Base-by-base conservation (phyloP, 2,329 filamentous ascomycete species). In the Xylaria multiplex region DNA sequence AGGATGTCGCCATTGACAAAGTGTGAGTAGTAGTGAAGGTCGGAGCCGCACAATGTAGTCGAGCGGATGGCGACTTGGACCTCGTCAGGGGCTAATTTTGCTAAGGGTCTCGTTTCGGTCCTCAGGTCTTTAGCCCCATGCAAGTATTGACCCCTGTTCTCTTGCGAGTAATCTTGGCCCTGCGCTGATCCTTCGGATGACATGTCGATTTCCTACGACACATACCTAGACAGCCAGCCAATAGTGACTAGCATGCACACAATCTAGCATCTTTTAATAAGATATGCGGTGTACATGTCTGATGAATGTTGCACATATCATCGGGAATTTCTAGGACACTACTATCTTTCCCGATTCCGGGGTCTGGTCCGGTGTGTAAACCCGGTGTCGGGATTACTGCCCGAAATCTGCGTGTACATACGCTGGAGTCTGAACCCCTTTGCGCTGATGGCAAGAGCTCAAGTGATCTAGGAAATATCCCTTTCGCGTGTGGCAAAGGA, bases 21-120 rank as follows among this genome's bases (percentile, higher is more conserved):
- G 13, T 59, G 57, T 13, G 27, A 40, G 57, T 59, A 59, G n/a
- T 59, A 59, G 46, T 59, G 57, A n/a, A 49, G 57, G 57, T 59
- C 57, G 5, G 57, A 59, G n/a, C 57, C 57, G 32, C 57, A 59
- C 14, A 59, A 4, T 6, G 43, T 50, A 13, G 57, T 60, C 4
- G 45, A 50, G 43, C 46, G 45, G 19, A 60, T 43, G 11, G 57
- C 35, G 14, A 60, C 46, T 52, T 60, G 46, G 22, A 60, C 35
- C 57, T 60, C 57, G 8, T 60, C 35, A 27, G 46, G 46, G 14
- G 27, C 49, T 5, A 53, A 14, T 27, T 35, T 14, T 8, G 35
- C 19, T 14, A 60, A 14, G 8, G 35, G 3, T 8, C 57, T 40
- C 35, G 56, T 59, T 32, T 52, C 57, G 7, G 22, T 32, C n/a